Percentiles rank a stretch among this genome's conserved stretches.
phyloP scores from a whole-genome alignment of 1,139 yeast species.

The Diutina neorugosa region DNA sequence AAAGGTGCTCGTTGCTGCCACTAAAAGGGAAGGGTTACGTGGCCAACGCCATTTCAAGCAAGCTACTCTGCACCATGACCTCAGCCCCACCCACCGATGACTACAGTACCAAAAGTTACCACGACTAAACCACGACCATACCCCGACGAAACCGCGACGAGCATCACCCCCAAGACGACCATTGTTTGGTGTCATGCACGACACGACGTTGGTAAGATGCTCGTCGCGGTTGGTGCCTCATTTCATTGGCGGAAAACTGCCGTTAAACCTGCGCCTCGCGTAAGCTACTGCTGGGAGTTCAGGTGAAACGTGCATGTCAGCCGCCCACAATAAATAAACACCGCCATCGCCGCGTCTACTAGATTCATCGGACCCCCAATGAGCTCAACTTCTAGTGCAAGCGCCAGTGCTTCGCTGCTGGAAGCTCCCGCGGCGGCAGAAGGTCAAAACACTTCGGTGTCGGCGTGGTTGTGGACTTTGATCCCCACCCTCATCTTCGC shows the following conservation, averaged over 20 bases:
- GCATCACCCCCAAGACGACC: background rate
- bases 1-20: background rate
- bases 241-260: background rate
- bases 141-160: too few species aligned
- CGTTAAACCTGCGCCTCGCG: background rate
- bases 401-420: background rate
- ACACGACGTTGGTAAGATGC: background rate
- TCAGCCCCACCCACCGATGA: background rate
- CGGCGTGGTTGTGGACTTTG: conserved; percentile 28
- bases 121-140: too few species aligned
- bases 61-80: background rate
- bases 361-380: background rate
- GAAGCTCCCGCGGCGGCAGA: background rate
- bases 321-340: background rate
- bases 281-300: background rate
- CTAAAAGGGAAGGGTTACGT: background rate
- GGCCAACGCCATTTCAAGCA: background rate
- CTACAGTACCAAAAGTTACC: background rate
- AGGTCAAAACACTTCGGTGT: conserved; percentile 17
- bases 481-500: conserved; percentile 37
- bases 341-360: background rate
- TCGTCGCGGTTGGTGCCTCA: background rate
- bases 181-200: background rate
- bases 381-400: background rate
- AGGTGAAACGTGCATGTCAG: background rate